Conservation (phyloP, 345 rosid genomes). For the Acer campestre region DNA sequence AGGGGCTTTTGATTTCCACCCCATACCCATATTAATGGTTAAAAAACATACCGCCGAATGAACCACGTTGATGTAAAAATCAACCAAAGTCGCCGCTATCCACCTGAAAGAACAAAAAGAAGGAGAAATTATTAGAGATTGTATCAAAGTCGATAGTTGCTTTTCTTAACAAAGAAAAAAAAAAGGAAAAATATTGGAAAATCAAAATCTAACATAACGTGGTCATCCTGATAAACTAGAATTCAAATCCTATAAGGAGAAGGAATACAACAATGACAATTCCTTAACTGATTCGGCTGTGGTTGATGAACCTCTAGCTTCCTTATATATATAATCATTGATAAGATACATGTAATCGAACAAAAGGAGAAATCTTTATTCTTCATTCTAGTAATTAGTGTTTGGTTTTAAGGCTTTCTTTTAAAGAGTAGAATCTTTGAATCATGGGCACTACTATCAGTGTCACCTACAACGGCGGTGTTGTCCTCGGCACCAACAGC, state of each 20-base stretch:
- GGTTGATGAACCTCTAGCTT: no score
- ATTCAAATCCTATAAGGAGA: no score
- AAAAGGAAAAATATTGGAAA: no score
- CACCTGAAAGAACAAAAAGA: constrained; percentile 48
- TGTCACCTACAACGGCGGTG: constrained; percentile 95
- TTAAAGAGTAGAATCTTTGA: background rate
- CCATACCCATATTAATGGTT: no score
- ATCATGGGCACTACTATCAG: constrained; percentile 92
- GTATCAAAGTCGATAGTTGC: background rate
- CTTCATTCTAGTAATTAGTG: no score
- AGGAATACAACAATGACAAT: no score
- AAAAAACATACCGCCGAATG: constrained; percentile 53
- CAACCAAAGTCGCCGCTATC: constrained; percentile 71
- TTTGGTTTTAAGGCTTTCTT: background rate
- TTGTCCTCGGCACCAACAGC: constrained; percentile 99
- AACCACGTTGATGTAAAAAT: constrained; percentile 60
- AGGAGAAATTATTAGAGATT: background rate
- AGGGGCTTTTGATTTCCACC: no score
- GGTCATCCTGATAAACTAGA: no score
- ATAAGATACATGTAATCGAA: background rate
- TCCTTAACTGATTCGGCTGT: no score
- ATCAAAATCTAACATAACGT: no score
- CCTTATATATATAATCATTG: no score
- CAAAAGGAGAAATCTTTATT: background rate
- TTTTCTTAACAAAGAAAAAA: no score